Evolutionary conservation across 2,329 filamentous ascomycete species (phyloP).

Genomic region (Tolypocladium paradoxum): DNA sequence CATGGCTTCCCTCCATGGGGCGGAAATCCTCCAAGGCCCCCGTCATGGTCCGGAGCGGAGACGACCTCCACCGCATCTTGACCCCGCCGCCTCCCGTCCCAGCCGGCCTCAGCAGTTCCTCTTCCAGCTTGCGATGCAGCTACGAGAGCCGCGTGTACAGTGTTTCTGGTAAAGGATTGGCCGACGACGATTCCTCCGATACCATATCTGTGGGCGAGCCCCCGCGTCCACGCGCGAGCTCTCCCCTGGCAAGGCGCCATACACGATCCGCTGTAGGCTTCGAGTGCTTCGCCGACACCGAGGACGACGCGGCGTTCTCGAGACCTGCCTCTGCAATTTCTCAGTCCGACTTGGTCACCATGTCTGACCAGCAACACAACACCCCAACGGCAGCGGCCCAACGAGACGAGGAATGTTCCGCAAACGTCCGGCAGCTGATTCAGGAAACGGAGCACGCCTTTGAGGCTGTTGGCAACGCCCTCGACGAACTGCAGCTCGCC

Average conservation of each 20-base stretch:
- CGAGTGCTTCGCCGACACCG: neutral
- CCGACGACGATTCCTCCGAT: neutral
- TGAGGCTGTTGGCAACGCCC: constrained; percentile 29
- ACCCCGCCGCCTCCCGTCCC: constrained; percentile 26
- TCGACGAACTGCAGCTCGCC: constrained; percentile 25
- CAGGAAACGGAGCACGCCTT: constrained; percentile 40
- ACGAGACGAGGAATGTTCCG: constrained; percentile 14
- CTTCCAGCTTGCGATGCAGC: neutral
- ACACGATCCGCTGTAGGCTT: neutral
- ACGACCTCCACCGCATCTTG: constrained; percentile 27
- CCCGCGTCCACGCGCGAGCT: neutral
- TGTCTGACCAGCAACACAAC: neutral
- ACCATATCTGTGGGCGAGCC: neutral
- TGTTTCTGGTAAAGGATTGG: neutral
- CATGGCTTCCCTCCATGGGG: constrained; percentile 1
- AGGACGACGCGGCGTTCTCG: neutral
- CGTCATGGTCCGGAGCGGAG: constrained; percentile 22
- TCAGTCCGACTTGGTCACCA: neutral
- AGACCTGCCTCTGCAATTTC: neutral
- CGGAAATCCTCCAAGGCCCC: neutral
- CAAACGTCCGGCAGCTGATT: constrained; percentile 34
- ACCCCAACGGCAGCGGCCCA: neutral
- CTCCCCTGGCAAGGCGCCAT: neutral
- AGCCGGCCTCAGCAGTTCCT: constrained; percentile 9
- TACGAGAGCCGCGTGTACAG: neutral